A percentile compares a stretch with the other conserved stretches of the same genome.
These are phyloP conservation scores for Colletotrichum tropicicola DNA, from an alignment of 2,329 filamentous ascomycete genomes.

Conservation along the genomic window DNA sequence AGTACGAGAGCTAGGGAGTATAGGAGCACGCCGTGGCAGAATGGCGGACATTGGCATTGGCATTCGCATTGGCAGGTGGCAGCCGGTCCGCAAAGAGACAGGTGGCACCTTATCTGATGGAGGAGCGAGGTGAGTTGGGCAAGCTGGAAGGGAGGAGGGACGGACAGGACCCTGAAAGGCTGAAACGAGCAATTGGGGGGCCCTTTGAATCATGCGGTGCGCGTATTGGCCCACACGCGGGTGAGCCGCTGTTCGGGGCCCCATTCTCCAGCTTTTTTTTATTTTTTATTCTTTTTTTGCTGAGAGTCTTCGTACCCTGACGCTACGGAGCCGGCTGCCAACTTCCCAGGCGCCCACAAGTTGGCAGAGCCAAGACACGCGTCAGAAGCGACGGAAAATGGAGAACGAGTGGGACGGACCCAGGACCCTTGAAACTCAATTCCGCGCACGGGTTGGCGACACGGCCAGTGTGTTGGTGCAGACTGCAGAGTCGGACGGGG, in stretches of 20 bases:
- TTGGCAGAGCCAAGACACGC: constrained; percentile 28
- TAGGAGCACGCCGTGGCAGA: background rate
- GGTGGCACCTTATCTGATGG: constrained; percentile 13
- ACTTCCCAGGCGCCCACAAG: no score
- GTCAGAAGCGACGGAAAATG: constrained; percentile 16
- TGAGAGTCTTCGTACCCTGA: background rate
- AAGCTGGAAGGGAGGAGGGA: background rate
- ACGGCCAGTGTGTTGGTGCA: no score
- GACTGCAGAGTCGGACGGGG: background rate
- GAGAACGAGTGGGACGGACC: constrained; percentile 24
- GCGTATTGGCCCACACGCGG: constrained; percentile 13
- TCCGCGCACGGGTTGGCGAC: constrained; percentile 5
- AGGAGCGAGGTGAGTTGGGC: background rate
- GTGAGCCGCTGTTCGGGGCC: background rate
- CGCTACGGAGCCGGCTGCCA: no score
- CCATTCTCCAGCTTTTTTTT: background rate
- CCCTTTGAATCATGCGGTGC: constrained; percentile 16
- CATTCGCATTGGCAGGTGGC: no score
- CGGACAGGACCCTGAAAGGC: constrained; percentile 27
- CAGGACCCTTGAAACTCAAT: constrained; percentile 31
- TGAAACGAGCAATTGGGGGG: constrained; percentile 23
- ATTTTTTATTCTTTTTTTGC: background rate
- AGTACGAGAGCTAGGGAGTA: background rate
- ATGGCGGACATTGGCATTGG: no score
- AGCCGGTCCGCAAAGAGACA: no score